phyloP scores from a whole-genome alignment of 805 yeast species.

The Yarrowia bubula region DNA sequence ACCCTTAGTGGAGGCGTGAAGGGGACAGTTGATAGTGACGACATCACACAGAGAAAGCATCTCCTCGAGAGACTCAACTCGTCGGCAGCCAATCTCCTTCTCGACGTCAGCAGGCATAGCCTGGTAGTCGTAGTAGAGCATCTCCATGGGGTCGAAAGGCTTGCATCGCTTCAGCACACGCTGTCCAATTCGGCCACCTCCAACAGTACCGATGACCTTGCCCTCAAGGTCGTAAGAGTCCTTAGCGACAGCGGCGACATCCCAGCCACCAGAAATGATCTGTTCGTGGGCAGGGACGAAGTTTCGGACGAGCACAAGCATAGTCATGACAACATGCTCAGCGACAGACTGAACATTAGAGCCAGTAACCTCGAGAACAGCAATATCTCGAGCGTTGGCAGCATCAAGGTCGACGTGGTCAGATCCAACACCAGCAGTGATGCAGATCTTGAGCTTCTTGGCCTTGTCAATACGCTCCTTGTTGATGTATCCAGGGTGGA shows the following conservation, averaged over 20 bases:
- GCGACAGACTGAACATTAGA: slow-evolving; percentile 79
- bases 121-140: slow-evolving; percentile 75
- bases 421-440: slow-evolving; percentile 80
- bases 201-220: slow-evolving; percentile 72
- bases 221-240: slow-evolving; percentile 73
- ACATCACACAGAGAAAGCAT: slow-evolving; percentile 42
- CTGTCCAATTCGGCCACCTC: slow-evolving; percentile 79
- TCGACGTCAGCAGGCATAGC: slow-evolving; percentile 50
- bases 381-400: slow-evolving; percentile 57
- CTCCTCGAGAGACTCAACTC: slow-evolving; percentile 48
- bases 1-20: slow-evolving; percentile 53
- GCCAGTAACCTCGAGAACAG: slow-evolving; percentile 80
- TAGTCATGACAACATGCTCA: slow-evolving; percentile 75
- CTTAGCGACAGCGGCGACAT: slow-evolving; percentile 73
- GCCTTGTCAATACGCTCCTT: slow-evolving; percentile 63
- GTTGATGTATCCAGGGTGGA: slow-evolving; percentile 72
- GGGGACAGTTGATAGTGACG: slow-evolving; percentile 50
- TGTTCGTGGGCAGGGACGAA: slow-evolving; percentile 76
- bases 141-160: slow-evolving; percentile 72
- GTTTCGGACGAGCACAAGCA: slow-evolving; percentile 67
- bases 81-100: slow-evolving; percentile 49
- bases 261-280: slow-evolving; percentile 62
- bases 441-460: slow-evolving; percentile 58
- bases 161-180: slow-evolving; percentile 68
- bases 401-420: slow-evolving; percentile 69